Evolutionary conservation across 768 basidiomycete genomes (phyloP), one percentile per base, ranked within the genome.

Genomic region (Russula griseocarnosa): DNA sequence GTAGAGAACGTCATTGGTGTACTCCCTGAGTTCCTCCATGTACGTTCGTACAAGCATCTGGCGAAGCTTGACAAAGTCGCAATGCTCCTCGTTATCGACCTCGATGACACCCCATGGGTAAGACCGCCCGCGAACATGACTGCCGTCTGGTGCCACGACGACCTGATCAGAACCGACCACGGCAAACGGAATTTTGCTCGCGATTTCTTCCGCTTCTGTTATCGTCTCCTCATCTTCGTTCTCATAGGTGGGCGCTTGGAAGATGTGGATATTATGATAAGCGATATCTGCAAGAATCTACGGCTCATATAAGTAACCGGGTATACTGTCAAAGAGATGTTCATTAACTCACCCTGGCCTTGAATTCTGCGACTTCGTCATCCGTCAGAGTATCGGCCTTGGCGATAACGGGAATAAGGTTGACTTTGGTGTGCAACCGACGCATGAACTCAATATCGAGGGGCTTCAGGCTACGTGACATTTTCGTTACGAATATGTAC

Each of bases 101-200:
- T 99, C 97, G 68, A 98, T 94, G 55, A 95, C 88, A 74, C 97
- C 97, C 97, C 97, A 99, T 11, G 97, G 97, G 75, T 99, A 99
- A 4, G 86, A 81, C 69, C 97, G 92, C 14, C 97, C 97, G 68
- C 97, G 92, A 55, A 98, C 94, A 75, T 88, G 80, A 63, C 94
- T 90, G 28, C 95, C 94, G 71, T 96, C 94, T 26, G 90, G 82
- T 2, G 92, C 87, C 63, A 80, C 76, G 36, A 99, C 90, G 60
- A 88, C 77, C 67, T 81, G 80, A 76, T 98, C 89, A 26, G 96
- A 98, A 28, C 97, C 97, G 55, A 99, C 97, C 54, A 99, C 89
- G 54, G 97, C 97, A 70, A 99, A 99, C 20, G 97, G 97, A 70
- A 99, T 95, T 78, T 98, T 98, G 86, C 90, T 87, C 50, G 89